Conservation (phyloP, 345 rosid species). For the Gossypium anomalum region DNA sequence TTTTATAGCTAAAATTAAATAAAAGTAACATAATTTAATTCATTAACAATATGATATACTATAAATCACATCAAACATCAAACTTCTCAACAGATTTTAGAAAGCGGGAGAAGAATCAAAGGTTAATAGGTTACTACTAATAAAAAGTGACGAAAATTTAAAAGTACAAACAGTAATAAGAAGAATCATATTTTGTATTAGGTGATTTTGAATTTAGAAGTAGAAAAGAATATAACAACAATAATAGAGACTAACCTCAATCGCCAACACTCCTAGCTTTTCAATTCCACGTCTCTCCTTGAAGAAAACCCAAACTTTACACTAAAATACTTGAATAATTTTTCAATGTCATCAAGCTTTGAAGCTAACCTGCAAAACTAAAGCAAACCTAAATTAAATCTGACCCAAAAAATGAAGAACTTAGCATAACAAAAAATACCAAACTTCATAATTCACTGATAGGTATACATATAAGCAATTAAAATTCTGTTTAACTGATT, state of each 20-base stretch:
- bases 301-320: conserved; percentile 1
- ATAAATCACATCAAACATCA: too few relatives aligned
- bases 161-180: too few relatives aligned
- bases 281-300: conserved; percentile 14
- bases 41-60: too few relatives aligned
- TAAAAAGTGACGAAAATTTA: too few relatives aligned
- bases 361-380: conserved; percentile 16
- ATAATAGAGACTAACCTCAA: conserved; percentile 17
- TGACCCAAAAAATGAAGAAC: conserved; percentile 11
- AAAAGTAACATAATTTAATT: too few relatives aligned
- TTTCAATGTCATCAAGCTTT: not conserved
- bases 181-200: too few relatives aligned
- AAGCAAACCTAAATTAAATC: conserved; percentile 11
- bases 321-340: not conserved
- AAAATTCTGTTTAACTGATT: not conserved
- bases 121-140: too few relatives aligned
- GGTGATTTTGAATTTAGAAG: too few relatives aligned
- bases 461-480: not conserved
- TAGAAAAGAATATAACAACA: not conserved
- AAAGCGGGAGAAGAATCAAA: too few relatives aligned
- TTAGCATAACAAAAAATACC: not conserved
- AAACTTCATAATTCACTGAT: conserved; percentile 13
- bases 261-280: conserved; percentile 13
- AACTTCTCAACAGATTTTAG: too few relatives aligned
- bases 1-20: too few relatives aligned